Percentiles rank a stretch among this genome's conserved stretches.
These are phyloP conservation scores for Leccinum fibrillosum DNA, from an alignment of 768 basidiomycete species.

Conservation along the genomic window DNA sequence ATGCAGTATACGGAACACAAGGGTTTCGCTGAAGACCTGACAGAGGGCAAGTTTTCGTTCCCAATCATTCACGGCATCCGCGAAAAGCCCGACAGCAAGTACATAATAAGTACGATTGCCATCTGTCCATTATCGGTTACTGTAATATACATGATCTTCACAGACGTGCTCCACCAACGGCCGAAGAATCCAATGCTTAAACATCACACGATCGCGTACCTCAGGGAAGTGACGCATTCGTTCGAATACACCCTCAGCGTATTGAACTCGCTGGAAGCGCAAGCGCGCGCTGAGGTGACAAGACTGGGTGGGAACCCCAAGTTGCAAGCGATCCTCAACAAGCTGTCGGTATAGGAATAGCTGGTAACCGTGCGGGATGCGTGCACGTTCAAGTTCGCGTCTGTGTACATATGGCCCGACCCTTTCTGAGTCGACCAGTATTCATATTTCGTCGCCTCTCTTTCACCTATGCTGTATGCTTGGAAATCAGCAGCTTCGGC, in stretches of 20 bases:
- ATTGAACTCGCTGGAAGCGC: conserved; percentile 59
- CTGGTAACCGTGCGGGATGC: background rate
- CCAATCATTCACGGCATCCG: conserved; percentile 90
- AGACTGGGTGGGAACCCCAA: conserved; percentile 74
- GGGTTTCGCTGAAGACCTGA: conserved; percentile 90
- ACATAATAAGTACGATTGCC: conserved; percentile 75
- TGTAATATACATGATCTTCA: background rate
- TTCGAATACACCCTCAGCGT: conserved; percentile 85
- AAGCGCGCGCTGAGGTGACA: conserved; percentile 64
- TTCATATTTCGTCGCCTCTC: background rate
- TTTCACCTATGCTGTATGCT: background rate
- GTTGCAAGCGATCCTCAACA: conserved; percentile 56
- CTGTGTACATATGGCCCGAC: background rate
- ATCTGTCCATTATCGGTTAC: background rate
- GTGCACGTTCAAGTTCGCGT: background rate
- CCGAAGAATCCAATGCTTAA: conserved; percentile 82
- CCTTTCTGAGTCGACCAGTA: background rate
- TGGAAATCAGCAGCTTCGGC: background rate
- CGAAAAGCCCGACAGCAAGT: conserved; percentile 69
- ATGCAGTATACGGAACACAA: conserved; percentile 77
- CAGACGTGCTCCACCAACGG: conserved; percentile 90
- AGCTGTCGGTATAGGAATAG: conserved; percentile 34
- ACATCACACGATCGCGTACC: conserved; percentile 73
- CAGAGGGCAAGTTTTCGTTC: conserved; percentile 98
- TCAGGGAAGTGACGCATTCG: conserved; percentile 71